phyloP scores from a whole-genome alignment of 352 stramenopile genomes.

The Phytophthora fragariaefolia region DNA sequence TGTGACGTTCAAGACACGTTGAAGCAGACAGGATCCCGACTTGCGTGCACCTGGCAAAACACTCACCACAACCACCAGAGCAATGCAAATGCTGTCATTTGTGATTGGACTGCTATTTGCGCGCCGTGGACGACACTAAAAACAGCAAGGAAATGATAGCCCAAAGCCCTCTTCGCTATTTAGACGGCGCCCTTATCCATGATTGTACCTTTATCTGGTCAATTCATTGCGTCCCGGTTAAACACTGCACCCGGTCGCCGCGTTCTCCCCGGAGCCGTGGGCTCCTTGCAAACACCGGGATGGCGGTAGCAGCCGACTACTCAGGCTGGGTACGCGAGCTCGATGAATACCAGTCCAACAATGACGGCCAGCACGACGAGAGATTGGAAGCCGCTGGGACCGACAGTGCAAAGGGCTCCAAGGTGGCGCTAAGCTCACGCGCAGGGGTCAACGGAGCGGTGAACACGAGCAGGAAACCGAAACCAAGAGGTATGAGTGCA shows the following conservation, averaged over 20 bases:
- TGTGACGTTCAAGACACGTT: too few species aligned
- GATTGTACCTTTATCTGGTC: constrained; percentile 1
- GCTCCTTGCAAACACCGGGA: constrained; percentile 5
- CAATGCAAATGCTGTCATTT: too few species aligned
- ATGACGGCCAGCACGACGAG: constrained; percentile 40
- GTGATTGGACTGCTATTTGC: too few species aligned
- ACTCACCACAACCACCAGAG: too few species aligned
- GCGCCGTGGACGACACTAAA: too few species aligned
- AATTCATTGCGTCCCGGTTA: constrained; percentile 18
- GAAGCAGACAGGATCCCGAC: too few species aligned
- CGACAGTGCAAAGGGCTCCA: constrained; percentile 14
- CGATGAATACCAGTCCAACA: constrained; percentile 51
- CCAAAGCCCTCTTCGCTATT: constrained; percentile 3
- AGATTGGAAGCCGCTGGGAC: constrained; percentile 29
- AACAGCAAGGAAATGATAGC: constrained; percentile 17
- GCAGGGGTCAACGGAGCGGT: constrained; percentile 6
- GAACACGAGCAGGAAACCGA: constrained; percentile 36
- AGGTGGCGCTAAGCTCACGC: constrained; percentile 20
- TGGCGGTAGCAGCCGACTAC: constrained; percentile 51
- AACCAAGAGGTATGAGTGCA: constrained; percentile 26
- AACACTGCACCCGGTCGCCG: constrained; percentile 5
- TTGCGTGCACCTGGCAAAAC: too few species aligned
- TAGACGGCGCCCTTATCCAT: constrained; percentile 22
- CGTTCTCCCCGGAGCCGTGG: background rate
- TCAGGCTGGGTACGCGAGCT: constrained; percentile 65